Base-by-base conservation (phyloP, 1,284 basidiomycete genomes). In the Tylopilus orsonianus region DNA sequence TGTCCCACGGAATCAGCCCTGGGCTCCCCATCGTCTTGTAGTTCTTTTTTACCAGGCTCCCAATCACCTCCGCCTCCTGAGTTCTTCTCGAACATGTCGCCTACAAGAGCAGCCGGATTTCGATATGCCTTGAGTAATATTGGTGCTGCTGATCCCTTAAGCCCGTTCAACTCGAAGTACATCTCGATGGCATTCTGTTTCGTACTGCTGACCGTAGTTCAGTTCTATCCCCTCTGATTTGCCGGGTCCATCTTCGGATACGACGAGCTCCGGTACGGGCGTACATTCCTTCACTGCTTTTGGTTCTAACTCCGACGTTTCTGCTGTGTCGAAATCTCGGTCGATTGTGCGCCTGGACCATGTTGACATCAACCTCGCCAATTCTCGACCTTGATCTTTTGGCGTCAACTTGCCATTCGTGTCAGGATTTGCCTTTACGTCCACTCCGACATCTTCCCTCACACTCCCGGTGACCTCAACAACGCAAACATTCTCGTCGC, bases 221-320 rank as follows among this genome's bases (percentile, higher is more conserved):
- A 14, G 23, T 36, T 46, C 33, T 26, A 57, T 56, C n/a, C 9
- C 33, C 30, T 32, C 44, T n/a, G 40, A 36, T 13, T 41, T 27
- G 3, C 35, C 27, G 8, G 23, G 23, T 18, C 23, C 22, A 7
- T 46, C 43, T 19, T 50, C 45, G 20, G 35, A 45, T 35, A 41
- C 49, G 20, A 38, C 30, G 57, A n/a, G n/a, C n/a, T n/a, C n/a
- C n/a, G 56, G 62, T 65, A 57, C 44, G 60, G 50, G 51, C 54
- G 27, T 46, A 37, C 46, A 42, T 22, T 38, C 41, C 9, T 47
- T 47, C 29, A 43, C 40, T 18, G 1, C 37, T 49, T 45, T 42
- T 39, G 38, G 41, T 44, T 54, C 60, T 57, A 37, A 63, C 61
- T 40, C 51, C 39, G 23, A 45, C 44, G 22, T 56, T 50, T 52